Evolutionary conservation across 768 basidiomycete species (phyloP), one percentile per base, ranked within the genome.

Genomic region (Tricholoma matsutake): DNA sequence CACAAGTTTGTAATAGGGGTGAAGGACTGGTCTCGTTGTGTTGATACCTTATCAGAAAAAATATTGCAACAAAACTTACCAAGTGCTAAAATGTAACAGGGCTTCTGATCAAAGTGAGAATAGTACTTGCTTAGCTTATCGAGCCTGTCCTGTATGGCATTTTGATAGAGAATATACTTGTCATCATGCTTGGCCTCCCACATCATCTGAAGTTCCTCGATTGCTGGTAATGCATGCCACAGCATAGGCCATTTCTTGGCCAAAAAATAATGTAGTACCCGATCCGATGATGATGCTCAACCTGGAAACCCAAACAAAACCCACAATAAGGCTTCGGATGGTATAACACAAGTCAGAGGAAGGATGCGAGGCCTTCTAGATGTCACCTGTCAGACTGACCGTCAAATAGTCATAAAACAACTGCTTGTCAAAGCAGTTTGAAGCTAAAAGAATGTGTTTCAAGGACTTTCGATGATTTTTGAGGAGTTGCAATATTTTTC

Each of bases 21-120:
- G 0, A 74, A 61, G 20, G 74, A 73, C 57, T 66, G 73, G 49
- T 72, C 74, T 0, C 65, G 73, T 47, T 75, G 69, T 8, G 28
- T 31, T 39, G 54, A 39, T n/a, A 22, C 47, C 1, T n/a, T 32
- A 45, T 55, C 37, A 52, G 32, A n/a, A n/a, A 51, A 61, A 37
- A 34, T 56, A 34, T 56, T 56, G 35, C 47, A 34, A 39, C 28
- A 25, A 59, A 34, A 63, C 62, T 28, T 54, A 63, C 60, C 53
- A 31, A 63, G 54, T 22, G 60, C 51, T 11, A 65, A 54, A 34
- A 65, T 52, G 56, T 58, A 65, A 37, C 35, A 41, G 10, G 65
- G 63, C 32, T 65, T 65, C 31, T 59, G 41, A 53, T 65, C 54
- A 14, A 64, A 59, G 13, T 22, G 39, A 31, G 43, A 55, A 54